Percentiles rank a stretch among this genome's conserved stretches.
phyloP scores from a whole-genome alignment of 139 green algal genomes.

The Ettlia oleoabundans region DNA sequence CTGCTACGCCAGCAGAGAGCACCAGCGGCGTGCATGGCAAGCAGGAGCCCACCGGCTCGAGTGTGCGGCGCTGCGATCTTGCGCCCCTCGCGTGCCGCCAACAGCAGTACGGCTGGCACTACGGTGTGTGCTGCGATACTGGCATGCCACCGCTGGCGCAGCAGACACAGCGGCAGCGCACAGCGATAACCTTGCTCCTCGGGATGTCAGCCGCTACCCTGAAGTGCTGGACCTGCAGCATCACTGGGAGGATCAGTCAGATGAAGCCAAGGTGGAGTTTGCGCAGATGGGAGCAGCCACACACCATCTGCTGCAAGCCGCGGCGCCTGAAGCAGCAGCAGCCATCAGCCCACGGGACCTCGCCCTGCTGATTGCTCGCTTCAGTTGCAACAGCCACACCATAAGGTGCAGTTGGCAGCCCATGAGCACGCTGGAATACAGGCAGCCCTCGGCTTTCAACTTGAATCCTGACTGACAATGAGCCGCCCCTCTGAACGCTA shows the following conservation, averaged over 20 bases:
- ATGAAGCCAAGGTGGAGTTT: constrained; percentile 55
- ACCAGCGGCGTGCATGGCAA: constrained; percentile 70
- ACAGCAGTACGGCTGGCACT: constrained; percentile 69
- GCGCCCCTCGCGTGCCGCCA: constrained; percentile 59
- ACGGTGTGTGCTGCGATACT: constrained; percentile 37
- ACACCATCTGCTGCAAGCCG: not conserved
- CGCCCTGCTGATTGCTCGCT: constrained; percentile 67
- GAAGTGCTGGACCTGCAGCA: constrained; percentile 54
- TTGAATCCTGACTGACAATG: too few species aligned
- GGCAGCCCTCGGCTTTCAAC: too few species aligned
- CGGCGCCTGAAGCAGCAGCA: not conserved
- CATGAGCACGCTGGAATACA: not conserved
- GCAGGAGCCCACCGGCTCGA: constrained; percentile 60
- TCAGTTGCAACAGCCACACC: constrained; percentile 28
- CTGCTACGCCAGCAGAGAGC: constrained; percentile 57
- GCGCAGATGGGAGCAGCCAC: constrained; percentile 75
- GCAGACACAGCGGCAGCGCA: not conserved
- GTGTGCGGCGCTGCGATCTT: constrained; percentile 57
- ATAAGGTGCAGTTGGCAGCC: not conserved
- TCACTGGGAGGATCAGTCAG: constrained; percentile 65
- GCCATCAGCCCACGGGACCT: constrained; percentile 34
- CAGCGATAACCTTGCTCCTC: too few species aligned
- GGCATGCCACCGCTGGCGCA: not conserved
- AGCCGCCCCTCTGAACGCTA: too few species aligned
- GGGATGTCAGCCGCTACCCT: constrained; percentile 30